Evolutionary conservation across 345 rosid genomes (phyloP), one percentile per base, ranked within the genome.

Genomic region (Alliaria petiolata): DNA sequence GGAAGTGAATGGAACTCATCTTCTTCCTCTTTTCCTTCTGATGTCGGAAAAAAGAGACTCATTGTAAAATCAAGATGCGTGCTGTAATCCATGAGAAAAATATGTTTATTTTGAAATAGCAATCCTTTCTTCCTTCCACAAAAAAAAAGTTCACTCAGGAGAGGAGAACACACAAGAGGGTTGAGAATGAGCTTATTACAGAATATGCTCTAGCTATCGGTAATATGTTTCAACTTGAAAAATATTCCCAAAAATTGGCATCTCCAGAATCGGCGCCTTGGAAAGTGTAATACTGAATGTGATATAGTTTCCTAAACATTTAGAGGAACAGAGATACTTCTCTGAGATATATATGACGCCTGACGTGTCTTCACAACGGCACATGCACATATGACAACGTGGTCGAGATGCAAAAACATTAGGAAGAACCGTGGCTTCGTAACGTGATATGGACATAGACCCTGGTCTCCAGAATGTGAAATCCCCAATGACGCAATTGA

Each of bases 1-100:
- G 97, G 92, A 87, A 87, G 76, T 87, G 86, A 88, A 22, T 22
- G 40, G 42, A 22, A 58, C 50, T 64, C 54, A 39, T 65, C 61
- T 64, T 45, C 59, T 22, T 22, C 19, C n/a, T n/a, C n/a, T n/a
- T 36, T 72, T 43, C 38, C 54, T 34, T 34, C 7, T 11, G 12
- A 36, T 65, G 49, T 56, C 8, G 22, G 11, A 12, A 20, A 15
- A 36, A 20, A 15, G 44, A 60, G 65, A 30, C 67, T 75, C 70
- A 62, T 69, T 62, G 79, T 62, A 45, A 61, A 66, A 68, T 36
- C 45, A 54, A 76, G 39, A 75, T 28, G 30, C 31, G 4, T 50
- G 62, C 1, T 69, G n/a, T 69, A 54, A 61, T 68, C 68, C 47
- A 8, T 67, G 66, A 69, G 39, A 49, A 19, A 35, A 36, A 39